These are phyloP conservation scores for Rhodamnia rubescens DNA, from an alignment of 345 rosid species.

Conservation along the genomic window DNA sequence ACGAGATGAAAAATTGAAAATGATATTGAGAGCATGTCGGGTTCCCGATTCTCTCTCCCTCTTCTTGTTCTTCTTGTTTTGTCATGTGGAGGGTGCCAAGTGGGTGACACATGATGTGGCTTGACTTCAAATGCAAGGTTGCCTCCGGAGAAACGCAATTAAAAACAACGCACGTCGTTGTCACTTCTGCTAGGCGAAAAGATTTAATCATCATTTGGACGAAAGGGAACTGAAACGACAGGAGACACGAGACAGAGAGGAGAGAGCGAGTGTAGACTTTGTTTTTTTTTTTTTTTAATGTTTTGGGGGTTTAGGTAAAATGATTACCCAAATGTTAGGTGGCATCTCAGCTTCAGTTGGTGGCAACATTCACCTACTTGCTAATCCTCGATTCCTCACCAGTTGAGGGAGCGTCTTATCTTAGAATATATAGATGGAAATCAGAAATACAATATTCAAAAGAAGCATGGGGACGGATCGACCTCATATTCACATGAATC, in stretches of 20 bases:
- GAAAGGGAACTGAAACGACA: neutral
- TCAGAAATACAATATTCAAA: neutral
- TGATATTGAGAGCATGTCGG: neutral
- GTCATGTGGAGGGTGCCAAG: neutral
- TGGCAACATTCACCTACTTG: neutral
- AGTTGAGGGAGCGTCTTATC: neutral
- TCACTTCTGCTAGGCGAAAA: neutral
- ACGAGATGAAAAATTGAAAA: neutral
- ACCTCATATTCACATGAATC: neutral
- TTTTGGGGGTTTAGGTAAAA: conserved; percentile 6
- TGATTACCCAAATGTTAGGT: conserved; percentile 14
- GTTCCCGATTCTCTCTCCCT: neutral
- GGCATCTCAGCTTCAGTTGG: conserved; percentile 13
- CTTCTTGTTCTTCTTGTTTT: neutral
- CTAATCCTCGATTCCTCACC: neutral
- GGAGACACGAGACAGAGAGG: neutral
- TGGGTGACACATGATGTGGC: conserved; percentile 11
- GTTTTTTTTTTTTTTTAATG: neutral
- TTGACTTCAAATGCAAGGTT: conserved; percentile 51
- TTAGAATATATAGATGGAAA: neutral
- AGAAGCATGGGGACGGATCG: neutral
- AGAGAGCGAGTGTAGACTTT: neutral
- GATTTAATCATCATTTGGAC: neutral
- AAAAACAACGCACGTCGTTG: neutral
- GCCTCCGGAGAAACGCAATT: neutral